Evolutionary conservation across 371 early-diverging fungal species (phyloP), one percentile per base, ranked within the genome.

Genomic region (Gilbertella persicaria): DNA sequence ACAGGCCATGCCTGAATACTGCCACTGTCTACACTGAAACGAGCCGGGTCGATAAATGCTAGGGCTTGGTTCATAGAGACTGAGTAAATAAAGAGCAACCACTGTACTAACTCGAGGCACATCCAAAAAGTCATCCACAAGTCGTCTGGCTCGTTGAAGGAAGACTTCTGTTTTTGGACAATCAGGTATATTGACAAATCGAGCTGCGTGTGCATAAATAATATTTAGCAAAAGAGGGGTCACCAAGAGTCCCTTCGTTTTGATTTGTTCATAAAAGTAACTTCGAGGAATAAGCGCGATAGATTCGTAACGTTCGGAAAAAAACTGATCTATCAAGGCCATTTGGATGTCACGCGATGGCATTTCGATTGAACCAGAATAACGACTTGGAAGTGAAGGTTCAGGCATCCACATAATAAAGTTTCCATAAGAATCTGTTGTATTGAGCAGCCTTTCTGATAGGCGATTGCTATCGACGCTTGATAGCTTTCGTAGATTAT

Each of bases 301-400:
- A 8, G 33, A 42, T 38, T 46, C 55, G 28, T 61, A 52, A 26
- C 54, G 48, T 19, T 64, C 51, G 13, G 58, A 45, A 25, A 67
- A 71, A 29, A 60, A 71, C 12, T 55, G 47, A 20, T 67, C 62
- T 17, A 71, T 71, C 2, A 71, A 42, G n/a, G 64, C 45, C 40
- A 63, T 44, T 39, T 71, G 71, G 19, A 64, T 53, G 9, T 64
- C 53, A 5, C 58, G 64, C 0, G 71, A 55, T 10, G 71, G 71
- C 71, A 71, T 71, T 30, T 67, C 67, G 20, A 71, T 47, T 1
- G 64, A 56, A 14, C 60, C 64, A 5, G 61, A 55, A 30, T 71
- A 71, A 1, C 59, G 29, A 19, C 49, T 66, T 12, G 71, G 67
- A 24, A 69, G 46, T 16, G 62, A 38, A 26, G 69, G 65, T 44